Conservation (phyloP, 331 rosid species). For the Quercus tomentella region DNA sequence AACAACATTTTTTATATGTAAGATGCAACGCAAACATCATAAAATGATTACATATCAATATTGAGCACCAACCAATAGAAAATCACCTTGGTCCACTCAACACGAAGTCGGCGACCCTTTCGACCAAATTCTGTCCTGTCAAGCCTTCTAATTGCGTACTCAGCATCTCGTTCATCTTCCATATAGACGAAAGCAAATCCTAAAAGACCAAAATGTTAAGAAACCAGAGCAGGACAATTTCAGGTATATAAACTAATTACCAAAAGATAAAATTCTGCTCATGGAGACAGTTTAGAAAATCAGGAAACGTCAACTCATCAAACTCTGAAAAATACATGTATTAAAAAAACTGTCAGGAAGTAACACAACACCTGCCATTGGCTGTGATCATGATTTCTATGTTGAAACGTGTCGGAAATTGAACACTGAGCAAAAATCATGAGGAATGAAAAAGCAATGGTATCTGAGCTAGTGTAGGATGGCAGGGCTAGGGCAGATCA, state of each 20-base stretch:
- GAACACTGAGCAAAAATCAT: conserved; percentile 85
- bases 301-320: conserved; percentile 23
- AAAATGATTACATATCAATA: neutral
- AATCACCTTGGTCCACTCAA: conserved; percentile 83
- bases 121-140: conserved; percentile 87
- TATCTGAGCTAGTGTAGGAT: conserved; percentile 72
- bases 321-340: conserved; percentile 23
- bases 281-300: conserved; percentile 12
- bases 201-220: conserved; percentile 31
- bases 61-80: neutral
- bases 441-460: conserved; percentile 88
- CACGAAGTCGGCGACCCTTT: conserved; percentile 77
- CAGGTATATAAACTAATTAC: neutral
- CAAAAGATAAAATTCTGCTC: conserved; percentile 7
- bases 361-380: conserved; percentile 86
- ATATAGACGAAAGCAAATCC: conserved; percentile 89
- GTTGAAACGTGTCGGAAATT: conserved; percentile 83
- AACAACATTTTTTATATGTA: too few relatives aligned
- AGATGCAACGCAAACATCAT: neutral
- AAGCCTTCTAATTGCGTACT: conserved; percentile 81
- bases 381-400: conserved; percentile 68
- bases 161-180: conserved; percentile 86
- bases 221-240: conserved; percentile 17
- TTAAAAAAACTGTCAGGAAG: conserved; percentile 44
- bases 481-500: conserved; percentile 78